phyloP scores from a whole-genome alignment of 164 flowering plant species.

The Annona cherimola region DNA sequence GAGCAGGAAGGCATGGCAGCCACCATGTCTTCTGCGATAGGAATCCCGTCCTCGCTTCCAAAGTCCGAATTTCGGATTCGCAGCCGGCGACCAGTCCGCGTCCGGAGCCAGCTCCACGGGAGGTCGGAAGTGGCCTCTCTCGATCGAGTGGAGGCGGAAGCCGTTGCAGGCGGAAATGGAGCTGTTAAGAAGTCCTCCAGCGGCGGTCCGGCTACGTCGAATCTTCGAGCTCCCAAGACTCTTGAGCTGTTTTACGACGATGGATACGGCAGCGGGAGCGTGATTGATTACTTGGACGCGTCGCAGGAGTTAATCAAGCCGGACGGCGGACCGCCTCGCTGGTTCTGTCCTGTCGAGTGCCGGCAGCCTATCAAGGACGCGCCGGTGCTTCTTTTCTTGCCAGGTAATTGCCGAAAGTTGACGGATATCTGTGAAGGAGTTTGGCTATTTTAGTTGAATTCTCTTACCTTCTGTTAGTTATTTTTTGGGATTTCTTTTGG shows the following conservation, averaged over 20 bases:
- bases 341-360: constrained; percentile 60
- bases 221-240: neutral
- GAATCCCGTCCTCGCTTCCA: neutral
- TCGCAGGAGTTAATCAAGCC: constrained; percentile 46
- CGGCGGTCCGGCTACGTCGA: neutral
- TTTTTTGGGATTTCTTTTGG: no score
- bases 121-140: neutral
- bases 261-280: constrained; percentile 53
- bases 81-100: neutral
- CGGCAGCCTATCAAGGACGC: constrained; percentile 52
- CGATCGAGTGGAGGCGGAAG: neutral
- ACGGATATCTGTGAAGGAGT: neutral
- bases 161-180: neutral
- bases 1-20: neutral
- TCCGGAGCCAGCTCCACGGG: constrained; percentile 1
- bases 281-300: constrained; percentile 61
- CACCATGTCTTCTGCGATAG: neutral
- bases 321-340: constrained; percentile 81
- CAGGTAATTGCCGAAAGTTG: constrained; percentile 38
- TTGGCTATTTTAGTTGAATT: neutral
- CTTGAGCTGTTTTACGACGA: constrained; percentile 63
- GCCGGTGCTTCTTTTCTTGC: constrained; percentile 67
- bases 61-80: neutral
- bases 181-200: neutral
- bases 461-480: no score